phyloP scores from a whole-genome alignment of 177 flowering plant species.

The Vitis hybrid region DNA sequence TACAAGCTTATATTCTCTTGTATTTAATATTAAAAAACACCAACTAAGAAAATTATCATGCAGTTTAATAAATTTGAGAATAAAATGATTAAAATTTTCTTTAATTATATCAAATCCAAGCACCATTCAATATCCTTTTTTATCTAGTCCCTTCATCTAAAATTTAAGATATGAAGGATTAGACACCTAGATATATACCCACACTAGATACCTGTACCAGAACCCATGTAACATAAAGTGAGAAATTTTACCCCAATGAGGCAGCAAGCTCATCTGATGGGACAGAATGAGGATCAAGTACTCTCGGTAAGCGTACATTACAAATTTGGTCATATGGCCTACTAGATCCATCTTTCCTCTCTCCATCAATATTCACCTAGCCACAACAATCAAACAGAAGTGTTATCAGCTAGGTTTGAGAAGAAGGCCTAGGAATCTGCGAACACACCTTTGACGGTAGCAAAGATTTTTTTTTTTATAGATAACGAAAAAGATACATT shows the following conservation, averaged over 20 bases:
- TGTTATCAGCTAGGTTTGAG: too few relatives aligned
- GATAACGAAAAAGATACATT: too few relatives aligned
- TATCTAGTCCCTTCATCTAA: not conserved
- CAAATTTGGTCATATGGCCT: constrained; percentile 89
- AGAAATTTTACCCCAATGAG: constrained; percentile 73
- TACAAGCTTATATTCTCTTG: too few relatives aligned
- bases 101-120: too few relatives aligned
- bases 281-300: constrained; percentile 96
- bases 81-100: too few relatives aligned
- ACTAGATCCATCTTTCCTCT: constrained; percentile 58
- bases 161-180: not conserved
- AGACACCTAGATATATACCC: not conserved
- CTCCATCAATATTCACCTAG: constrained; percentile 67
- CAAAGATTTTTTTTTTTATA: too few relatives aligned
- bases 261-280: constrained; percentile 93
- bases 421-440: too few relatives aligned
- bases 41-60: too few relatives aligned
- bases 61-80: too few relatives aligned
- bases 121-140: too few relatives aligned
- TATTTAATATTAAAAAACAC: too few relatives aligned
- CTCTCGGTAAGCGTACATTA: constrained; percentile 87
- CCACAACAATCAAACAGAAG: not conserved
- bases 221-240: not conserved
- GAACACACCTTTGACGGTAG: not conserved
- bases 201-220: not conserved